phyloP scores from a whole-genome alignment of 371 early-diverging fungal genomes.

The Circinella minor region DNA sequence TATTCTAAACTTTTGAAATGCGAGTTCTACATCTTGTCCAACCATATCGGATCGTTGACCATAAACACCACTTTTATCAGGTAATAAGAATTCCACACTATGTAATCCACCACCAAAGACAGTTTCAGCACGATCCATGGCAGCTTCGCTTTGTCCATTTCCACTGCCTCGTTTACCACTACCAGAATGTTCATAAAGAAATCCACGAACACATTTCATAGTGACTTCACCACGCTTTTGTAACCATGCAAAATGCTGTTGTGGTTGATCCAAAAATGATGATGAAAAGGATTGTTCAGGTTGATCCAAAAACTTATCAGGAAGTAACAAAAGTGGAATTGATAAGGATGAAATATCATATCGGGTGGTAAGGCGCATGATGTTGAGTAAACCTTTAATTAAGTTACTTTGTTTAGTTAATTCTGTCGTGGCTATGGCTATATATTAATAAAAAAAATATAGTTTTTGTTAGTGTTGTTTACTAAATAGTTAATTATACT shows the following conservation, averaged over 20 bases:
- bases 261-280: constrained; percentile 24
- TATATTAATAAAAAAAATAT: constrained; percentile 4
- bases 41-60: constrained; percentile 8
- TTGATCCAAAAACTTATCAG: constrained; percentile 52
- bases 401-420: constrained; percentile 56
- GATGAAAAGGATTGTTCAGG: constrained; percentile 28
- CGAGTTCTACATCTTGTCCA: constrained; percentile 35
- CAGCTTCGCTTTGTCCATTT: constrained; percentile 18
- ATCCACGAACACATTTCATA: constrained; percentile 68
- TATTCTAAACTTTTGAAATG: constrained; percentile 48
- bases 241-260: constrained; percentile 36
- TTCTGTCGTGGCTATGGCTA: constrained; percentile 43
- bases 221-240: constrained; percentile 62
- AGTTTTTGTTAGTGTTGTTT: neutral
- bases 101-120: constrained; percentile 43
- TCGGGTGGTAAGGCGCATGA: constrained; percentile 66
- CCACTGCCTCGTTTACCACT: constrained; percentile 38
- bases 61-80: constrained; percentile 33
- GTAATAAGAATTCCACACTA: constrained; percentile 51
- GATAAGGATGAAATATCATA: constrained; percentile 72
- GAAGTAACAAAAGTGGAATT: constrained; percentile 70
- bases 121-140: constrained; percentile 33
- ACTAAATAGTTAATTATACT: no score
- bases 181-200: constrained; percentile 60
- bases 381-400: constrained; percentile 67